phyloP scores from a whole-genome alignment of 2,329 filamentous ascomycete genomes.

The Fusarium sublunatum region DNA sequence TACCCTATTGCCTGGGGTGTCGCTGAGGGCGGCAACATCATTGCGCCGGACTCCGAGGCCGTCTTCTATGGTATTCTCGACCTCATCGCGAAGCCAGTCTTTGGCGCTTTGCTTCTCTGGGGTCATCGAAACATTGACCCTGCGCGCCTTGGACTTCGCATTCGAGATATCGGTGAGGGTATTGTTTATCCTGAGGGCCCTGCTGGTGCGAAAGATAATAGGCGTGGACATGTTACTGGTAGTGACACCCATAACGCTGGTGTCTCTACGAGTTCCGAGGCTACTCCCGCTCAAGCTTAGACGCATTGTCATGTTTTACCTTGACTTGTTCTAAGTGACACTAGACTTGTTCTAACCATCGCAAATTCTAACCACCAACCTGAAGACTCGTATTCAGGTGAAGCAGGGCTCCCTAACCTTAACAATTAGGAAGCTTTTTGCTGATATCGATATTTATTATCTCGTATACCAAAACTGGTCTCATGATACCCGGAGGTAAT shows the following conservation, averaged over 20 bases:
- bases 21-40: constrained; percentile 63
- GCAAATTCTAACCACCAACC: no score
- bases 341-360: no score
- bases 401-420: background rate
- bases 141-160: constrained; percentile 62
- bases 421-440: background rate
- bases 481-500: constrained; percentile 12
- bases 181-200: constrained; percentile 19
- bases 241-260: background rate
- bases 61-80: constrained; percentile 77
- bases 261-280: background rate
- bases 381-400: background rate
- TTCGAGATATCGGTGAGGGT: constrained; percentile 43
- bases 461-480: background rate
- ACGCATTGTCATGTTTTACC: no score
- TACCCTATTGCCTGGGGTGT: constrained; percentile 67
- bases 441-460: background rate
- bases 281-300: constrained; percentile 1
- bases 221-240: background rate
- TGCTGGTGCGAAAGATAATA: background rate
- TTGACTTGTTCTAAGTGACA: no score
- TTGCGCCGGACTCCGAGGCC: constrained; percentile 72
- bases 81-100: constrained; percentile 71
- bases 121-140: constrained; percentile 73
- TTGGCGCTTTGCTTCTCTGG: constrained; percentile 69